A percentile compares a stretch with the other conserved stretches of the same genome.
Conservation (phyloP, 441 rosid species). For the Adansonia gregorii region DNA sequence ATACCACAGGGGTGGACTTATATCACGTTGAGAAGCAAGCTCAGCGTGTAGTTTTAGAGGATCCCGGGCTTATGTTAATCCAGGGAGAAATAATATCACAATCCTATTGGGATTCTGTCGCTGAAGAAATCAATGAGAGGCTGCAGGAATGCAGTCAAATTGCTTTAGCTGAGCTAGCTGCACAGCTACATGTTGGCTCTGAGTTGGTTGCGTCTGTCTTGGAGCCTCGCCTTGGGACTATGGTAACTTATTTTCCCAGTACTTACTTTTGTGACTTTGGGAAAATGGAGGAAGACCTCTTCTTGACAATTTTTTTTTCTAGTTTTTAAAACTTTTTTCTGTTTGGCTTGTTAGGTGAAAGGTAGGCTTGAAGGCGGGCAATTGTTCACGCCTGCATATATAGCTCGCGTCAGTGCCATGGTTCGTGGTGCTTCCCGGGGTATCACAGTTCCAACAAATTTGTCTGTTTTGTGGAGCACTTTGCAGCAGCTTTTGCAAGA, state of each 20-base stretch:
- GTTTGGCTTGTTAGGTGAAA: slow-evolving; percentile 57
- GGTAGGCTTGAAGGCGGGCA: slow-evolving; percentile 99
- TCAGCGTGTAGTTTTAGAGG: slow-evolving; percentile 57
- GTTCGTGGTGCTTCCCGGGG: slow-evolving; percentile 95
- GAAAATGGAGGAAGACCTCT: slow-evolving; percentile 12
- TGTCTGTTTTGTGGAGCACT: slow-evolving; percentile 73
- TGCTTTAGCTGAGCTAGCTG: slow-evolving; percentile 84
- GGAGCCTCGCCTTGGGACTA: slow-evolving; percentile 89
- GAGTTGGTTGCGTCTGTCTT: slow-evolving; percentile 78
- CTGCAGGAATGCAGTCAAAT: slow-evolving; percentile 96
- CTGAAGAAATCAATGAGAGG: slow-evolving; percentile 95
- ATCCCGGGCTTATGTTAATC: slow-evolving; percentile 61
- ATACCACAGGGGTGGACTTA: slow-evolving; percentile 80
- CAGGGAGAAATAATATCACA: slow-evolving; percentile 94
- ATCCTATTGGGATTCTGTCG: slow-evolving; percentile 81
- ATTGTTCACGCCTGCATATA: slow-evolving; percentile 91
- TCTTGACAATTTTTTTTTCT: slow-evolving; percentile 25
- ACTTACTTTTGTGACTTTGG: neutral
- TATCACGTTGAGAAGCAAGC: slow-evolving; percentile 97
- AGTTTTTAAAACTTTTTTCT: neutral
- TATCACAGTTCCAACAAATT: slow-evolving; percentile 79
- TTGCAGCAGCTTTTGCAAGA: slow-evolving; percentile 85
- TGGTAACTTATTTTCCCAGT: slow-evolving; percentile 48
- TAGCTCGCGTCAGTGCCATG: slow-evolving; percentile 90
- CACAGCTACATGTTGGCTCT: slow-evolving; percentile 85